These are phyloP conservation scores for Penicillium sp. DNA, from an alignment of 2,329 filamentous ascomycete species.

Conservation along the genomic window DNA sequence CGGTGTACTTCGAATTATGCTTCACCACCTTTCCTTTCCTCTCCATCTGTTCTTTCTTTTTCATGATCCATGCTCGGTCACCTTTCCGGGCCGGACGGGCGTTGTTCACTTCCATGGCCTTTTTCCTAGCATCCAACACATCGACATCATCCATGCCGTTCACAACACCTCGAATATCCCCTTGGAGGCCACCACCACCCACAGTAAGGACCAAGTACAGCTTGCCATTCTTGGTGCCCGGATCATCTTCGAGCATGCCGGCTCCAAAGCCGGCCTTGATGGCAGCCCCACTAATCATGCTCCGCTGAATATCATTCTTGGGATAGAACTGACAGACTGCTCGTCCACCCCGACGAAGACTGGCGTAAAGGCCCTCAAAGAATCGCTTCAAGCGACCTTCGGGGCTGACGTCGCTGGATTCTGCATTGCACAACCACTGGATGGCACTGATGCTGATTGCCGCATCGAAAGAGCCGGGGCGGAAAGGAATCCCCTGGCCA, in stretches of 20 bases:
- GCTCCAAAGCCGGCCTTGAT: constrained; percentile 94
- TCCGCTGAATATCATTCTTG: constrained; percentile 87
- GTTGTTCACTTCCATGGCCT: constrained; percentile 43
- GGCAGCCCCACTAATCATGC: constrained; percentile 88
- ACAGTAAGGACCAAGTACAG: constrained; percentile 94
- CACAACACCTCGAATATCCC: constrained; percentile 87
- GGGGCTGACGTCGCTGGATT: constrained; percentile 79
- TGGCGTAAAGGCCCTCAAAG: constrained; percentile 89
- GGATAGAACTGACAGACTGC: constrained; percentile 98
- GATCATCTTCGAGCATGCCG: constrained; percentile 91
- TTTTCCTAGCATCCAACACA: constrained; percentile 68
- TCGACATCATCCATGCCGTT: constrained; percentile 86
- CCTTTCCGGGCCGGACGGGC: constrained; percentile 47
- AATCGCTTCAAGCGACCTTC: constrained; percentile 78
- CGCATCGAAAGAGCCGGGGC: constrained; percentile 88
- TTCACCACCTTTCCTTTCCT: constrained; percentile 94
- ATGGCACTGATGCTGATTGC: constrained; percentile 93
- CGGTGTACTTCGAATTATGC: constrained; percentile 87
- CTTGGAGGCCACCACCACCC: constrained; percentile 64
- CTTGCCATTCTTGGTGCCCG: constrained; percentile 94
- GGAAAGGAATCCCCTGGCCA: constrained; percentile 91
- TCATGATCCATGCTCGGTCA: constrained; percentile 52
- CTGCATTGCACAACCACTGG: constrained; percentile 98
- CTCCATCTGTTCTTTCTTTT: constrained; percentile 87
- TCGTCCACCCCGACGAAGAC: constrained; percentile 76